Percentiles rank a stretch among this genome's conserved stretches.
These are phyloP conservation scores for Botrytis deweyae DNA, from an alignment of 2,329 filamentous ascomycete species.

Conservation along the genomic window DNA sequence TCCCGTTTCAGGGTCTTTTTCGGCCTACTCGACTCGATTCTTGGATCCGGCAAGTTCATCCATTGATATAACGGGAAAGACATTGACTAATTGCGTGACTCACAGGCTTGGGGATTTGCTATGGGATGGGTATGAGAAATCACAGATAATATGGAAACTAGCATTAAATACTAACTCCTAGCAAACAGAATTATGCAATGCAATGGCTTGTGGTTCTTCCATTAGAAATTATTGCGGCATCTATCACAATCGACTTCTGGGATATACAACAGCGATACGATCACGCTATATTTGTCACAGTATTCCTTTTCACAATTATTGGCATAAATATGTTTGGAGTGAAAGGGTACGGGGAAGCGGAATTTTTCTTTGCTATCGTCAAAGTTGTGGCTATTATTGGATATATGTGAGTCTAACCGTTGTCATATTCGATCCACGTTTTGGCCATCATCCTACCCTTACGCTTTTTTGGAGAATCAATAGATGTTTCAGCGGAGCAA, in stretches of 20 bases:
- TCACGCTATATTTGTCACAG: constrained; percentile 74
- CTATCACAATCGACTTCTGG: constrained; percentile 84
- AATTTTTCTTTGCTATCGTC: constrained; percentile 82
- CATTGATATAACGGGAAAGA: background rate
- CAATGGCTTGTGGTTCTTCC: constrained; percentile 86
- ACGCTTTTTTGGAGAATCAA: background rate
- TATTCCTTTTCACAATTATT: constrained; percentile 77
- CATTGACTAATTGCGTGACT: background rate
- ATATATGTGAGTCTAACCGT: constrained; percentile 65
- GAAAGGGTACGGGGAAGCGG: constrained; percentile 84
- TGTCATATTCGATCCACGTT: background rate
- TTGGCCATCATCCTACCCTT: background rate
- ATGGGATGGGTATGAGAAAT: constrained; percentile 69
- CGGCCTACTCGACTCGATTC: constrained; percentile 87
- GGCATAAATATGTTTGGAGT: constrained; percentile 85
- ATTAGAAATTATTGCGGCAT: constrained; percentile 82
- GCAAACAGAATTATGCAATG: constrained; percentile 65
- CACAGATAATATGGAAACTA: background rate
- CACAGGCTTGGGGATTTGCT: constrained; percentile 73
- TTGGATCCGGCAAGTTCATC: constrained; percentile 69
- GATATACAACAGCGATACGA: constrained; percentile 52
- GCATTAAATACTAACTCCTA: constrained; percentile 20
- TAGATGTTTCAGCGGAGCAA: background rate
- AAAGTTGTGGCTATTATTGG: constrained; percentile 85
- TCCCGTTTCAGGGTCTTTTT: constrained; percentile 88